Base-by-base conservation (phyloP, 2,329 filamentous ascomycete genomes). In the Penicillium fuscoglaucum region DNA sequence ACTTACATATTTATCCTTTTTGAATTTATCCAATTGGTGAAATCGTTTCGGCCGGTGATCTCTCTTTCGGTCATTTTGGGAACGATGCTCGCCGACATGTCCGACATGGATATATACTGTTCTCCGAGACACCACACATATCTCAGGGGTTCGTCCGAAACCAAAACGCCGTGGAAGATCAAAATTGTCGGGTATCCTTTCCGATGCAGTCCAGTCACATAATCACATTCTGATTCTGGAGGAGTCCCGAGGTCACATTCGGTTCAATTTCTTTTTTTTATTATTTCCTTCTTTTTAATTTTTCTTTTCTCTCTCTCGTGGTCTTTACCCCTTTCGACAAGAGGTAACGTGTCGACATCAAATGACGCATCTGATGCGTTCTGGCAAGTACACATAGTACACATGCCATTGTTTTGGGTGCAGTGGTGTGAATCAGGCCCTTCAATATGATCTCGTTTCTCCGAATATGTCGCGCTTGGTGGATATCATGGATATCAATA, bases 61-160 rank as follows among this genome's bases (percentile, higher is more conserved):
- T 35, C 41, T 19, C 52, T 21, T 52, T 53, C 24, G 52, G 43
- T 37, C 31, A 45, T 39, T 37, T 31, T 51, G 19, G 39, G 33
- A 55, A 45, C 19, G 29, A 50, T 57, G 52, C 28, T 33, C 35
- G 52, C 52, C 52, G 52, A 54, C 46, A 9, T 55, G 29, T 21
- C 19, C 21, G 31, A 50, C 35, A 44, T 44, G 31, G 13, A 35
- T 35, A 35, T 35, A 35, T 35, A 53, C 40, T 39, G 13, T 4
- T 24, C 33, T 52, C 41, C 35, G 55, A 53, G 28, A 52, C 40
- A 52, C 31, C 48, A 52, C 24, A 29, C 31, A 29, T 33, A 44
- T 45, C 13, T n/a, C 31, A 51, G 47, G 33, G 40, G 40, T 51
- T 44, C 31, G 54, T 19, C 43, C 33, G 41, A 53, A 53, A 57